A percentile compares a stretch with the other conserved stretches of the same genome.
These are phyloP conservation scores for Centaurea solstitialis DNA, from an alignment of 129 eudicot genomes.

Conservation along the genomic window DNA sequence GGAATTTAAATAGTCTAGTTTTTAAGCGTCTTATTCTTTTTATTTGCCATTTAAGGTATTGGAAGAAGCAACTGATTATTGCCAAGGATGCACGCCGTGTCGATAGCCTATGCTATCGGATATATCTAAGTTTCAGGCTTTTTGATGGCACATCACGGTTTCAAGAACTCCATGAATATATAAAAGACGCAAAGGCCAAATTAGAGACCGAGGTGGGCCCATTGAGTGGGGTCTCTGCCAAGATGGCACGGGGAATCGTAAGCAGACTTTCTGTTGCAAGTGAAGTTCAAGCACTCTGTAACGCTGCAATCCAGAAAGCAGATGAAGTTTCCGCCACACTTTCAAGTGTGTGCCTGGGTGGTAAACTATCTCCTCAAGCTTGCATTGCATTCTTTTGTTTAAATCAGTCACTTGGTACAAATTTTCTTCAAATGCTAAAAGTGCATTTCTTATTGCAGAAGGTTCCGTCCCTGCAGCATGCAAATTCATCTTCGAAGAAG, in stretches of 20 bases:
- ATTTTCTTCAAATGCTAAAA: background rate
- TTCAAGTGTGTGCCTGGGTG: slow-evolving; percentile 33
- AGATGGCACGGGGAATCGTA: slow-evolving; percentile 70
- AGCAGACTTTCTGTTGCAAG: slow-evolving; percentile 79
- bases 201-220: slow-evolving; percentile 89
- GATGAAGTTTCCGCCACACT: slow-evolving; percentile 58
- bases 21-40: background rate
- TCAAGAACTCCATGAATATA: slow-evolving; percentile 60
- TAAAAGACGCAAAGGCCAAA: slow-evolving; percentile 57
- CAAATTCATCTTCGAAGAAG: slow-evolving; percentile 85
- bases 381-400: background rate
- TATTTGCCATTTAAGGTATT: slow-evolving; percentile 39
- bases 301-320: slow-evolving; percentile 71
- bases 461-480: slow-evolving; percentile 97
- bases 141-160: slow-evolving; percentile 79
- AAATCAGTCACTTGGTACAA: background rate
- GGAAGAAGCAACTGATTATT: slow-evolving; percentile 75
- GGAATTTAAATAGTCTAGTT: background rate
- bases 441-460: slow-evolving; percentile 43
- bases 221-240: slow-evolving; percentile 56
- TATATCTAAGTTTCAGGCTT: slow-evolving; percentile 68
- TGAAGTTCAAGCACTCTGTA: slow-evolving; percentile 74
- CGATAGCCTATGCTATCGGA: slow-evolving; percentile 67
- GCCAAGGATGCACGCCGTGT: slow-evolving; percentile 82
- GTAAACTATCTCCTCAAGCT: slow-evolving; percentile 35